Base-by-base conservation (phyloP, 192 early-diverging fungal genomes). In the Dispira parvispora region DNA sequence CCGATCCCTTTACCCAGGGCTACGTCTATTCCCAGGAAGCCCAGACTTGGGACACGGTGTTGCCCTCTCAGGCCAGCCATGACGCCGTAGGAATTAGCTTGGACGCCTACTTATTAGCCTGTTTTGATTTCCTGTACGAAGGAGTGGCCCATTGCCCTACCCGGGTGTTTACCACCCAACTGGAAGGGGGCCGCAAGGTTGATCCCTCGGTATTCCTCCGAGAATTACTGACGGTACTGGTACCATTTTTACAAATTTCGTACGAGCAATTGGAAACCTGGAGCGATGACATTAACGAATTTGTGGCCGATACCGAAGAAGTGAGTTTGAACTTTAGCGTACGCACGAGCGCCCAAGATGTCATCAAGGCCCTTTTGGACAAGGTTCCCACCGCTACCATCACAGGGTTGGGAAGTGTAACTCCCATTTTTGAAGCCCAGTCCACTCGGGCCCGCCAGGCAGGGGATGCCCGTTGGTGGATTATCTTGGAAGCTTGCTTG, bases 291-390 rank as follows among this genome's bases (percentile, higher is more conserved):
- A 80, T 89, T 53, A 89, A 92, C 63, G 81, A 92, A 67, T 94
- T 84, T 66, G 84, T 96, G 38, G 87, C 88, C 21, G 93, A 96
- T 61, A 89, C 91, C 55, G 90, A 94, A 52, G 91, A 94, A 52
- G 90, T 91, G 58, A 84, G 83, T 1, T 82, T 83, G 45, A 84
- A 73, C n/a, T 94, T 86, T 67, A 96, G 84, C 62, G 87, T 92
- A 52, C 80, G 93, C 52, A 82, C 92, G 18, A 84, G 89, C 32
- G 84, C 87, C 11, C 79, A 85, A 47, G 89, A 92, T 69, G 71
- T 89, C 18, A 67, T 92, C n/a, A 58, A 80, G 75, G 63, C 80
- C 4, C 65, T 90, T 14, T 47, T 71, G 10, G 81, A 82, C 11
- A 73, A 76, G 28, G 72, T 81, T 73, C 75, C 78, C 62, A 50